Evolutionary conservation across 805 yeast species (phyloP), one percentile per base, ranked within the genome.

Genomic region (Kodamaea jinghongensis): DNA sequence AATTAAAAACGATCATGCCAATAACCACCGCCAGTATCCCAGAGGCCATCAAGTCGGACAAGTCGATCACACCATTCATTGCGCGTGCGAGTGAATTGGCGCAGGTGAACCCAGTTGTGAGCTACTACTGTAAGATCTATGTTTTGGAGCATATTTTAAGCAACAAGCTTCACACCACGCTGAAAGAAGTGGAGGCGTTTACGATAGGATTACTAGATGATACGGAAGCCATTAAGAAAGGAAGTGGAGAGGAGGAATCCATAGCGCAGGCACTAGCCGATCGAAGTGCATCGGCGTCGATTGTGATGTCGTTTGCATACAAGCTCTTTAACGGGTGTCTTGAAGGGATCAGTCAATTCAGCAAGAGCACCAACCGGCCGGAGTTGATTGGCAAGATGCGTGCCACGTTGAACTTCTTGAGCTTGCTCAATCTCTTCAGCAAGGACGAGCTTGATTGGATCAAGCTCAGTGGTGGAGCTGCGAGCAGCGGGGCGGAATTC

Each of bases 111-210:
- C 89, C 95, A 0, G 63, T 82, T 8, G 74, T 87, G 20, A 69
- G 91, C 4, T 87, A 86, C 60, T 85, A 76, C 59, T 84, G 93
- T 60, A 72, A 70, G 58, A 47, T 52, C 36, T 82, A 83, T 54
- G 86, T 89, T 0, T 81, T 86, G 2, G 91, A 90, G 58, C 69
- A 77, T 50, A 80, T 91, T 3, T 63, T 91, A 14, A 70, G 70
- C 27, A 60, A 73, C 31, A 75, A 78, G 40, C 63, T 81, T 14
- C 96, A 89, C 52, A 63, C 75, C 15, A 50, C 65, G 1, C 75
- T 76, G 43, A 63, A 68, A 6, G 83, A 73, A 10, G 75, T 76
- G 20, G 87, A 86, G 10, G 52, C 50, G 2, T 78, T 76, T 49
- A 86, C 91, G 0, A 63, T 82, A 34, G 53, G 57, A 2, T 62